phyloP scores from a whole-genome alignment of 1,139 yeast genomes.

The Geotrichum carabidarum region DNA sequence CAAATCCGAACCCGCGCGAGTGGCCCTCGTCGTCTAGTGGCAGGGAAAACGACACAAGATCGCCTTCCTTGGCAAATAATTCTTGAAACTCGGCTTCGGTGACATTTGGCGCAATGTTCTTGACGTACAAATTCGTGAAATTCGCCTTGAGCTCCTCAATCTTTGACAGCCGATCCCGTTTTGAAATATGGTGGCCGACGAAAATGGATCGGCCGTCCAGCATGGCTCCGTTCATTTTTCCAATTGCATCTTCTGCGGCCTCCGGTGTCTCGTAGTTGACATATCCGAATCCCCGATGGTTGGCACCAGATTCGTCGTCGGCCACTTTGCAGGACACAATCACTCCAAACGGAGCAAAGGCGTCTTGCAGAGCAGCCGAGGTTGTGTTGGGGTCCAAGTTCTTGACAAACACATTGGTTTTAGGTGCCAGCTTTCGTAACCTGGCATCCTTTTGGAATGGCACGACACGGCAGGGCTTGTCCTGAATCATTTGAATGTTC shows the following conservation, averaged over 20 bases:
- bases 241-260: constrained; percentile 83
- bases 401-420: constrained; percentile 74
- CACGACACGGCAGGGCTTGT: constrained; percentile 86
- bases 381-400: constrained; percentile 79
- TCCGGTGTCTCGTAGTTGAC: constrained; percentile 78
- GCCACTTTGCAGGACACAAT: constrained; percentile 88
- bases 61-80: constrained; percentile 48
- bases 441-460: constrained; percentile 92
- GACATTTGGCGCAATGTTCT: constrained; percentile 56
- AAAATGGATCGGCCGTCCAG: constrained; percentile 78
- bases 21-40: constrained; percentile 74
- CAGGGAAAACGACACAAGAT: constrained; percentile 57
- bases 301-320: constrained; percentile 54
- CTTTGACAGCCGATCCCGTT: constrained; percentile 80
- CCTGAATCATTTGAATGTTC: constrained; percentile 74
- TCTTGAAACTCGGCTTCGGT: constrained; percentile 15
- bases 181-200: constrained; percentile 82
- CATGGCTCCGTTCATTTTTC: constrained; percentile 83
- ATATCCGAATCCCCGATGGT: constrained; percentile 74
- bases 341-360: constrained; percentile 78
- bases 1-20: constrained; percentile 86
- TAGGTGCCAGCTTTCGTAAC: constrained; percentile 50
- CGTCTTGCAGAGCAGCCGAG: constrained; percentile 74
- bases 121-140: constrained; percentile 82
- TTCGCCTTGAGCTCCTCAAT: constrained; percentile 76